These are phyloP conservation scores for Fraxinus pennsylvanica DNA, from an alignment of 257 asterid genomes.

Conservation along the genomic window DNA sequence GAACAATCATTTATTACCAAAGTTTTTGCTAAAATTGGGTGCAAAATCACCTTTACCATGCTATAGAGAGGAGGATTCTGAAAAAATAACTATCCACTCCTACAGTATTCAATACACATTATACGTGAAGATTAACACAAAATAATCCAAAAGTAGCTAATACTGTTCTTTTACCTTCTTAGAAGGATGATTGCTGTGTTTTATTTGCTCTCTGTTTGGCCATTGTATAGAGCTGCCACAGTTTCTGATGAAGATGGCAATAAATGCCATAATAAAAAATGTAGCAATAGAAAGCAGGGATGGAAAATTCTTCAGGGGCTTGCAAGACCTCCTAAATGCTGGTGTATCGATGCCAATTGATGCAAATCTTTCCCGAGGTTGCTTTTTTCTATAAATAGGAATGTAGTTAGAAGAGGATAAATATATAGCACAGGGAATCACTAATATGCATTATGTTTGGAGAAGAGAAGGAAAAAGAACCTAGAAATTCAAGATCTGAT, in stretches of 20 bases:
- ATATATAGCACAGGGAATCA: neutral
- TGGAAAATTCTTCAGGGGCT: constrained; percentile 38
- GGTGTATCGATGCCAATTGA: constrained; percentile 55
- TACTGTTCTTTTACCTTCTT: constrained; percentile 32
- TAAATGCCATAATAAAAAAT: constrained; percentile 38
- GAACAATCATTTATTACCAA: neutral
- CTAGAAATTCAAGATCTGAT: neutral
- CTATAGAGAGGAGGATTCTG: neutral
- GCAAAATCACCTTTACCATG: neutral
- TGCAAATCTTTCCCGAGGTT: constrained; percentile 74
- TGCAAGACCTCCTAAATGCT: constrained; percentile 33
- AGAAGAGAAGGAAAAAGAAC: constrained; percentile 8
- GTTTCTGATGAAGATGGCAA: constrained; percentile 41
- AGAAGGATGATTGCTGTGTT: constrained; percentile 23
- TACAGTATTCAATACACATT: neutral
- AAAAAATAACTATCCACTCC: neutral
- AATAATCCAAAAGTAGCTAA: constrained; percentile 20
- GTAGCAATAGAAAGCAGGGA: constrained; percentile 38
- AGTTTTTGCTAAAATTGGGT: neutral
- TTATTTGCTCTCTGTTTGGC: constrained; percentile 26
- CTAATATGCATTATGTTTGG: neutral
- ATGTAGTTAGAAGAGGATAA: constrained; percentile 6
- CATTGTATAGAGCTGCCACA: constrained; percentile 32
- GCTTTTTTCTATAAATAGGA: constrained; percentile 51
- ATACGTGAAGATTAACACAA: neutral